Conservation (phyloP, 306 rosid genomes). For the Rosa multiflora region DNA sequence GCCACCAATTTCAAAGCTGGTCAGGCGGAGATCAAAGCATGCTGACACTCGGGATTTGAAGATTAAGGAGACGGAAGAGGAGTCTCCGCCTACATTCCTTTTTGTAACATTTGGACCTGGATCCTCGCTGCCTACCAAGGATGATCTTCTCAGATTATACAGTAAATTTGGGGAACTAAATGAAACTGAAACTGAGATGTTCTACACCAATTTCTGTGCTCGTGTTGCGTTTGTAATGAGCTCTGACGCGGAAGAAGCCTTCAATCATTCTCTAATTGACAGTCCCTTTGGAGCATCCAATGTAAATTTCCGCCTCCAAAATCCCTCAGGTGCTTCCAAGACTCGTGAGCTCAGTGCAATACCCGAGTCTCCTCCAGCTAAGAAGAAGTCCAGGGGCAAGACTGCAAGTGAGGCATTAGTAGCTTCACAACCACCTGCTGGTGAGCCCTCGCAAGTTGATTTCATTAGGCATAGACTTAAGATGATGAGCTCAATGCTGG, state of each 20-base stretch:
- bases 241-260: slow-evolving; percentile 59
- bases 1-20: slow-evolving; percentile 1
- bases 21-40: slow-evolving; percentile 4
- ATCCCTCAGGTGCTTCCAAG: slow-evolving; percentile 35
- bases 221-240: slow-evolving; percentile 49
- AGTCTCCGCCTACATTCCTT: slow-evolving; percentile 40
- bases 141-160: slow-evolving; percentile 51
- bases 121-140: slow-evolving; percentile 58
- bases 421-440: slow-evolving; percentile 27
- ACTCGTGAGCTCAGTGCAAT: slow-evolving; percentile 38
- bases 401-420: slow-evolving; percentile 24
- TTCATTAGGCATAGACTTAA: slow-evolving; percentile 51
- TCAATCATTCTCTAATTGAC: slow-evolving; percentile 37
- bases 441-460: slow-evolving; percentile 39
- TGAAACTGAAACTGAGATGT: slow-evolving; percentile 58
- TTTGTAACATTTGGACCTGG: slow-evolving; percentile 56
- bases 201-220: slow-evolving; percentile 48
- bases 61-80: slow-evolving; percentile 29
- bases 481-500: slow-evolving; percentile 50
- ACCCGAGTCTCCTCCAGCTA: slow-evolving; percentile 26
- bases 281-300: slow-evolving; percentile 51
- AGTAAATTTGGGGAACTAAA: slow-evolving; percentile 60
- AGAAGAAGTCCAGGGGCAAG: slow-evolving; percentile 32
- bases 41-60: slow-evolving; percentile 14
- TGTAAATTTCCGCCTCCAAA: slow-evolving; percentile 47